phyloP scores from a whole-genome alignment of 352 stramenopile genomes.

The Peronospora belbahrii region DNA sequence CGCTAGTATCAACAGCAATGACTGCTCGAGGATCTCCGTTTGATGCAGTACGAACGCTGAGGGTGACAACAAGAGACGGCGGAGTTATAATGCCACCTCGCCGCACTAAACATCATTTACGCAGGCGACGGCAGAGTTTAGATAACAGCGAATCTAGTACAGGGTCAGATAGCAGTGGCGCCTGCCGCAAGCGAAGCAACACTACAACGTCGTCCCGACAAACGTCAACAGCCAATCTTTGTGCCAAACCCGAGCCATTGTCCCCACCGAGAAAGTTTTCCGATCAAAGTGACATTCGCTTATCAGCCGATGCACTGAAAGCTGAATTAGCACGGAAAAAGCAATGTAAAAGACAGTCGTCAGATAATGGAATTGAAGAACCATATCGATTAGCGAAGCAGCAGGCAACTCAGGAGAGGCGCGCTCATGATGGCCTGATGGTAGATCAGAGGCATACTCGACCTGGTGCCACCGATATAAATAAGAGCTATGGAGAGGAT shows the following conservation, averaged over 20 bases:
- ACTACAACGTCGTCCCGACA: slow-evolving; percentile 25
- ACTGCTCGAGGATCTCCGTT: slow-evolving; percentile 3
- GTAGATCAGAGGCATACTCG: slow-evolving; percentile 5
- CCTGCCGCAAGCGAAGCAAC: slow-evolving; percentile 64
- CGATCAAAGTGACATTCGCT: slow-evolving; percentile 17
- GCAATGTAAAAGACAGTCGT: slow-evolving; percentile 43
- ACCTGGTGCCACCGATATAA: slow-evolving; percentile 3
- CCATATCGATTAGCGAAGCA: slow-evolving; percentile 33
- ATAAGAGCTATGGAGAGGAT: slow-evolving; percentile 12
- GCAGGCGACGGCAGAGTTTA: slow-evolving; percentile 38
- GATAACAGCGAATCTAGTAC: slow-evolving; percentile 58
- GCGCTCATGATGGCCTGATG: slow-evolving; percentile 3
- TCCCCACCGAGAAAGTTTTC: slow-evolving; percentile 16
- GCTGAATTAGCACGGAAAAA: slow-evolving; percentile 31
- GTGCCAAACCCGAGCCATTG: slow-evolving; percentile 4
- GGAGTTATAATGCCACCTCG: neutral
- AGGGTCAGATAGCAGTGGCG: slow-evolving; percentile 43
- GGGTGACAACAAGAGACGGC: slow-evolving; percentile 6
- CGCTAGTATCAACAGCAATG: slow-evolving; percentile 27
- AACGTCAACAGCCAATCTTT: slow-evolving; percentile 3
- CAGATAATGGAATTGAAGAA: slow-evolving; percentile 29
- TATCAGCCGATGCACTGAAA: slow-evolving; percentile 15
- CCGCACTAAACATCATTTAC: slow-evolving; percentile 27
- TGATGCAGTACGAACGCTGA: slow-evolving; percentile 2
- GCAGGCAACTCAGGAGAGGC: slow-evolving; percentile 25